phyloP scores from a whole-genome alignment of 495 filamentous ascomycete species.

The Pyrenopolyporus hunteri region DNA sequence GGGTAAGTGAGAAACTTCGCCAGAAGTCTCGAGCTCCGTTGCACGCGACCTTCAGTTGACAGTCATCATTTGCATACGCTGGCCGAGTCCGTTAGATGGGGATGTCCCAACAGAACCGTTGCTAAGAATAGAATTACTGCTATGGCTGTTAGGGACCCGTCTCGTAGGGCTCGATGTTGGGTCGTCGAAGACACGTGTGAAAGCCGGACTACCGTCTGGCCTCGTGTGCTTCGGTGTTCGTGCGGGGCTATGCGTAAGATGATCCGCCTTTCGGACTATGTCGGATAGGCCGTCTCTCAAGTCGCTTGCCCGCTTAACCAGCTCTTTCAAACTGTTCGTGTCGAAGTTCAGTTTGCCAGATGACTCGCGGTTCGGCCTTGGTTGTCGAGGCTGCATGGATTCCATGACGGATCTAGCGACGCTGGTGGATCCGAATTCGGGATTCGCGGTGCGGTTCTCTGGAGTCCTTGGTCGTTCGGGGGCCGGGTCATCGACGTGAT shows the following conservation, averaged over 20 bases:
- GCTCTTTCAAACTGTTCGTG: slow-evolving; percentile 83
- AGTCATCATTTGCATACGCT: slow-evolving; percentile 73
- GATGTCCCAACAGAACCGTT: slow-evolving; percentile 56
- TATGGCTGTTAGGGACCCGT: slow-evolving; percentile 56
- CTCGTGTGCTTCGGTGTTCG: slow-evolving; percentile 53
- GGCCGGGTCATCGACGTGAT: slow-evolving; percentile 43
- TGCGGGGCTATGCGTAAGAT: slow-evolving; percentile 67
- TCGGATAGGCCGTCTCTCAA: slow-evolving; percentile 76
- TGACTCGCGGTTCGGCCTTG: slow-evolving; percentile 51
- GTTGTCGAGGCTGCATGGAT: slow-evolving; percentile 72
- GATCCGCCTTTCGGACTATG: slow-evolving; percentile 79
- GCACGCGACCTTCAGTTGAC: slow-evolving; percentile 54
- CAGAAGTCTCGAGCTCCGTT: no score
- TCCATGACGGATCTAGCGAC: slow-evolving; percentile 83
- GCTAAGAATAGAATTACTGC: slow-evolving; percentile 57
- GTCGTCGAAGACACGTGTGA: slow-evolving; percentile 68
- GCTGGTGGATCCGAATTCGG: slow-evolving; percentile 49
- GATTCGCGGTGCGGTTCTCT: slow-evolving; percentile 34
- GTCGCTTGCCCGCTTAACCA: slow-evolving; percentile 82
- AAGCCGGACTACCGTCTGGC: slow-evolving; percentile 62
- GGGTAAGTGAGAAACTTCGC: neutral
- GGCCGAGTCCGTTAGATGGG: slow-evolving; percentile 55
- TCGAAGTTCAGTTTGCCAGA: slow-evolving; percentile 88
- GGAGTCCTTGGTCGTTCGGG: slow-evolving; percentile 49
- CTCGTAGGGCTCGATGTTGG: slow-evolving; percentile 55